These are phyloP conservation scores for Hortiboletus flavorubellus DNA, from an alignment of 768 basidiomycete genomes.

Conservation along the genomic window DNA sequence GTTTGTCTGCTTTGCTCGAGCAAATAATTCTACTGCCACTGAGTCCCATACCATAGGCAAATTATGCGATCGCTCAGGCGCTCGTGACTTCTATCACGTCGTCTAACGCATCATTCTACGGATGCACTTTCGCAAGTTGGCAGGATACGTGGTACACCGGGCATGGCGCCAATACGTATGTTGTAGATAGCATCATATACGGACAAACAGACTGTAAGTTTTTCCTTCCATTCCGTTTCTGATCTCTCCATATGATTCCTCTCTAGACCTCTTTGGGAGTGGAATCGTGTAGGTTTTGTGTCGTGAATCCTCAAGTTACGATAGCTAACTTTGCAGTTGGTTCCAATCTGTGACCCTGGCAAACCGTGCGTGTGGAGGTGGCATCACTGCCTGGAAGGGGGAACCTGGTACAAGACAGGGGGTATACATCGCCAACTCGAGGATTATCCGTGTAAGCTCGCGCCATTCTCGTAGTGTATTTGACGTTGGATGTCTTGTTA, in stretches of 20 bases:
- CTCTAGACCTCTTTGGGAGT: constrained; percentile 12
- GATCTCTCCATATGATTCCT: not conserved
- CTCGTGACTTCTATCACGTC: constrained; percentile 61
- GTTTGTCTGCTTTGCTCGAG: constrained; percentile 32
- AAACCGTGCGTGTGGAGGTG: constrained; percentile 63
- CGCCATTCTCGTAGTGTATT: not conserved
- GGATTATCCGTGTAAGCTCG: constrained; percentile 50
- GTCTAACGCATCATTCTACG: constrained; percentile 58
- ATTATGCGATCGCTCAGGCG: constrained; percentile 59
- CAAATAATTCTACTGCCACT: not conserved
- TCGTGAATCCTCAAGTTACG: not conserved
- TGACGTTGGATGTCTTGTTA: not conserved
- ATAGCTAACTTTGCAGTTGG: constrained; percentile 38
- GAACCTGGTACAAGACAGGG: constrained; percentile 41
- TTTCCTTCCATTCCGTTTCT: not conserved
- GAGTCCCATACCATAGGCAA: constrained; percentile 33
- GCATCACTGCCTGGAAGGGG: constrained; percentile 63
- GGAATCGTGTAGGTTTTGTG: constrained; percentile 7
- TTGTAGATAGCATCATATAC: constrained; percentile 57
- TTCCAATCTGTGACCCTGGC: constrained; percentile 59
- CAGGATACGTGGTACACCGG: constrained; percentile 59
- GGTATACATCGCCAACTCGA: constrained; percentile 53
- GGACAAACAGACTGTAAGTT: constrained; percentile 62
- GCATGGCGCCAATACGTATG: constrained; percentile 54
- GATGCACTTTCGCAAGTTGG: constrained; percentile 13